Evolutionary conservation across 805 yeast genomes (phyloP).

Genomic region (Sungouiella thailandica): DNA sequence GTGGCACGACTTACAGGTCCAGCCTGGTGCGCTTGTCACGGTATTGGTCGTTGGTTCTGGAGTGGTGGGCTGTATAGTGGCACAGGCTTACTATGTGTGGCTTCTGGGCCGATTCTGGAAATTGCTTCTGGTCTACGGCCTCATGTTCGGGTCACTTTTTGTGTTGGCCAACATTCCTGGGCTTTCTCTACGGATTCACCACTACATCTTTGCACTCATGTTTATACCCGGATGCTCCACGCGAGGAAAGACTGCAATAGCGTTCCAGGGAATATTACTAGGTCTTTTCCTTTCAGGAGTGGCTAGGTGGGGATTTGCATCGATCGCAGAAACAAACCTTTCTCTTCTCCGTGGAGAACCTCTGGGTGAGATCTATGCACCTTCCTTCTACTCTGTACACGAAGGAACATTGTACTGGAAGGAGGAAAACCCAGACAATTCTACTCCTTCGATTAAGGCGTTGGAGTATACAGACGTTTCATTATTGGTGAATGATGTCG

Average conservation of each 20-base stretch:
- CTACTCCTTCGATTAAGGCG: constrained; percentile 5
- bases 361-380: constrained; percentile 49
- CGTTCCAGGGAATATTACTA: constrained; percentile 78
- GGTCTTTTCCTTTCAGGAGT: constrained; percentile 84
- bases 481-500: constrained; percentile 73
- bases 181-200: constrained; percentile 72
- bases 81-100: constrained; percentile 82
- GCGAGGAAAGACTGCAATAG: constrained; percentile 60
- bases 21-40: constrained; percentile 73
- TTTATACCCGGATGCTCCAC: constrained; percentile 83
- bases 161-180: constrained; percentile 46
- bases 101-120: constrained; percentile 60
- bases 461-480: constrained; percentile 47
- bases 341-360: constrained; percentile 74
- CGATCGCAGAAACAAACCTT: constrained; percentile 72
- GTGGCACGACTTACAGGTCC: constrained; percentile 59
- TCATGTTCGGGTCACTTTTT: constrained; percentile 37
- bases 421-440: constrained; percentile 5
- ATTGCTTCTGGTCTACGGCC: constrained; percentile 54
- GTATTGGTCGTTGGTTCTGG: constrained; percentile 45
- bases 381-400: constrained; percentile 36
- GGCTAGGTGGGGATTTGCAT: constrained; percentile 90
- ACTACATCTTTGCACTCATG: constrained; percentile 68
- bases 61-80: constrained; percentile 48
- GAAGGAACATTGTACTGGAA: constrained; percentile 37